Base-by-base conservation (phyloP, 306 rosid genomes). In the Rosa persica region DNA sequence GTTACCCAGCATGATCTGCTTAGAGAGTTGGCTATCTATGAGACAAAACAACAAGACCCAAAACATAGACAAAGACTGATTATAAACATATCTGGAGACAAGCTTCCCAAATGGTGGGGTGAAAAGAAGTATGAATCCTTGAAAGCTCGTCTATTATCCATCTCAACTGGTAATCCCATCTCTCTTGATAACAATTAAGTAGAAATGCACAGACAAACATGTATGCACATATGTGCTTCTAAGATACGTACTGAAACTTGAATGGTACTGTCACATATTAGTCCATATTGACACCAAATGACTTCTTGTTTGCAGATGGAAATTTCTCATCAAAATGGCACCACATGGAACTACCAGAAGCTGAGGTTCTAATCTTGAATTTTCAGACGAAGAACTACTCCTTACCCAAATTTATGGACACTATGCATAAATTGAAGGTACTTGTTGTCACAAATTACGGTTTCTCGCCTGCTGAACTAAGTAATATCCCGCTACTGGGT, bases 1-100 rank as follows among this genome's bases (percentile, higher is more conserved):
- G 85, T 85, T n/a, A 80, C 82, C 5, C 90, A 81, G 65, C 84
- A 85, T 68, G 89, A 82, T 83, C 86, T 90, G 81, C 93, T 93
- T 74, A 83, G 89, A 12, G 93, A 93, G 64, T 83, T 93, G 66
- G 92, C 90, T 15, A 85, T 90, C 34, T 83, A 73, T 44, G 81
- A 85, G 76, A 79, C 79, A 34, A 80, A 67, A 61, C 73, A 82
- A 20, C 78, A 19, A 10, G 27, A 79, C 38, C 46, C 83, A 36
- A 70, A 67, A 67, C 58, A 77, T 61, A 85, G 91, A 83, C 80
- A 83, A 20, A 90, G 90, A 80, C 76, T 87, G 74, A 77, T 85
- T 76, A 17, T 93, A 15, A 79, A 93, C 77, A 25, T 84, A 11
- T 43, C 3, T 55, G 86, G 75, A 75, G 81, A 88, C 54, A 65